phyloP scores from a whole-genome alignment of 2,329 filamentous ascomycete genomes.

The Cyphellophora attinorum region DNA sequence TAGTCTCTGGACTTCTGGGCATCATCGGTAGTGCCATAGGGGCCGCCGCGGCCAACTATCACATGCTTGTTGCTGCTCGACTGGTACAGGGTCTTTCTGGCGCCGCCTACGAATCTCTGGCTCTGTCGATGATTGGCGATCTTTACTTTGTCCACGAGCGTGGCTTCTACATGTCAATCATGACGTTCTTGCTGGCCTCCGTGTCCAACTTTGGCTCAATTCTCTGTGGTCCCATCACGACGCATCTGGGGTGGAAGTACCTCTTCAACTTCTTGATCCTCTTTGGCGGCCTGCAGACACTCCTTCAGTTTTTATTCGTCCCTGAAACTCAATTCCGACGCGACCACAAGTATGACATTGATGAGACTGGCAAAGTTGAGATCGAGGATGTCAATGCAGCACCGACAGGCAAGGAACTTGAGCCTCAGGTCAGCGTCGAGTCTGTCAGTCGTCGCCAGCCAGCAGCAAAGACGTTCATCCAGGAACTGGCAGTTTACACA shows the following conservation, averaged over 20 bases:
- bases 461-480: constrained; percentile 12
- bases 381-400: constrained; percentile 6
- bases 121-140: constrained; percentile 37
- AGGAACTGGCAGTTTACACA: constrained; percentile 15
- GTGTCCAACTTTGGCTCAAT: constrained; percentile 31
- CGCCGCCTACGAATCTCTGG: constrained; percentile 40
- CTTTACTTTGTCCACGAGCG: constrained; percentile 25
- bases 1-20: constrained; percentile 20
- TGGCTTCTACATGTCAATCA: constrained; percentile 15
- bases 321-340: constrained; percentile 21
- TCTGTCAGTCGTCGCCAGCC: neutral
- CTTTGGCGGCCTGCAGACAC: constrained; percentile 19
- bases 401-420: constrained; percentile 3
- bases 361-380: constrained; percentile 9
- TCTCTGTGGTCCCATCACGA: constrained; percentile 15
- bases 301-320: constrained; percentile 21
- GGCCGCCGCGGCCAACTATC: constrained; percentile 32
- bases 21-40: constrained; percentile 33
- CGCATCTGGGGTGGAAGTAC: constrained; percentile 18
- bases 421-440: neutral
- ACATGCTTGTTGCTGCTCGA: constrained; percentile 38
- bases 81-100: constrained; percentile 39
- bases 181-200: constrained; percentile 17
- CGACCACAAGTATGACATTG: constrained; percentile 19
- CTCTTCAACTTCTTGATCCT: constrained; percentile 21